Evolutionary conservation across 2,329 filamentous ascomycete species (phyloP), one percentile per base, ranked within the genome.

Genomic region (Clonostachys rhizophaga): DNA sequence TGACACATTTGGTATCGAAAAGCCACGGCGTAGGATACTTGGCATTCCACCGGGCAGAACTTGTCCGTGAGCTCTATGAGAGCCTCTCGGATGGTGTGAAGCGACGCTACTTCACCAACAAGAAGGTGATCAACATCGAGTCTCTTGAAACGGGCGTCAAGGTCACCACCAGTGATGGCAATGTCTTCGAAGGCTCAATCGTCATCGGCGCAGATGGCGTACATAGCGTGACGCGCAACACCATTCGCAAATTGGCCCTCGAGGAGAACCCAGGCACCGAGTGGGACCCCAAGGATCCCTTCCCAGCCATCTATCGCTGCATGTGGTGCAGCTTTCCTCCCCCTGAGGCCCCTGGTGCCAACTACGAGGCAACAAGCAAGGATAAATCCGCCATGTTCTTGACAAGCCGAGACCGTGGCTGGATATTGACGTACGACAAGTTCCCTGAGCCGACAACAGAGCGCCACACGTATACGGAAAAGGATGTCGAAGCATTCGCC

Each of bases 391-490:
- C 57, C 40, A 56, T 58, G 51, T 54, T 56, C 40, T 52, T 63
- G 16, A 52, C 54, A 9, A 55, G 58, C 3, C 44, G 49, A 11
- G 50, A 57, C 34, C 48, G 50, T 13, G 49, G 52, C n/a, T 52
- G 52, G 51, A 49, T 58, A 20, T 60, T 54, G n/a, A 44, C 66
- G 1, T 69, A 64, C 42, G 57, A 68, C 45, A 59, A 56, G 43
- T 50, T 67, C 2, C 40, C 54, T 0, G 13, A 51, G 34, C 54
- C 58, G 14, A 63, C 61, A 1, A 52, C 18, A 3, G 57, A 60
- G 13, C 56, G 57, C 1, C 45, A 50, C 11, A 24, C 43, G 2
- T 65, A 64, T 44, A 60, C 54, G 1, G 43, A 57, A 2, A 42
- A 51, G 4, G 64, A 66, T 20, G 39, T 58, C 6, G 53, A 59